phyloP scores from a whole-genome alignment of 2,329 filamentous ascomycete genomes.

The Xylariaceae sp. region DNA sequence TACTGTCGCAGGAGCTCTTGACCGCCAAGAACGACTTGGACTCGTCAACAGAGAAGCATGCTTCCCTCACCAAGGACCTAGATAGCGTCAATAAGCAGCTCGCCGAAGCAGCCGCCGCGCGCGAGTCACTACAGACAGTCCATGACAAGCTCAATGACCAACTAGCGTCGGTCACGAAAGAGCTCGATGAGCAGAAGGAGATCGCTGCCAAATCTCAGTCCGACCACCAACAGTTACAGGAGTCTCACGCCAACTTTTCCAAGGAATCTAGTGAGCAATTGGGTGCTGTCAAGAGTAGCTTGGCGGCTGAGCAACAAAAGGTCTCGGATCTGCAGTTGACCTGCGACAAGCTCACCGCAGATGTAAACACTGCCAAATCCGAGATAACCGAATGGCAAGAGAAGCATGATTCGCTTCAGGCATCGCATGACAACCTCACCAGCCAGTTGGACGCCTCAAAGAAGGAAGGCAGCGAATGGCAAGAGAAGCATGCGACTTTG shows the following conservation, averaged over 20 bases:
- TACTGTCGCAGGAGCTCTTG: conserved; percentile 31
- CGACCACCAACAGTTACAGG: conserved; percentile 15
- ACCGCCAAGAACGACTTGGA: conserved; percentile 32
- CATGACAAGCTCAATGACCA: conserved; percentile 24
- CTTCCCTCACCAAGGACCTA: conserved; percentile 32
- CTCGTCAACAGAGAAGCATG: conserved; percentile 33
- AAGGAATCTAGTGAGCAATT: conserved; percentile 23
- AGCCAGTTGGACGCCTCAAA: conserved; percentile 24
- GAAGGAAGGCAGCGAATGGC: conserved; percentile 18
- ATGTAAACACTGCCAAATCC: conserved; percentile 24
- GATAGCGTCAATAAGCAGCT: conserved; percentile 33
- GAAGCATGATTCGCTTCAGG: conserved; percentile 21
- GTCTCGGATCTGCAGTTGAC: conserved; percentile 24
- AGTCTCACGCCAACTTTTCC: conserved; percentile 7
- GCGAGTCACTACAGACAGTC: conserved; percentile 29
- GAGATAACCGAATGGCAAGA: conserved; percentile 20
- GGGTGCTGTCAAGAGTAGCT: conserved; percentile 17
- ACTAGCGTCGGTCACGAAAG: conserved; percentile 21
- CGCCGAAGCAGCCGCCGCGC: conserved; percentile 31
- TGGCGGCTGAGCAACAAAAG: conserved; percentile 30
- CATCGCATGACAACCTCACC: conserved; percentile 18
- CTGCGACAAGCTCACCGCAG: conserved; percentile 19
- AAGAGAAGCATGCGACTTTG: conserved; percentile 26
- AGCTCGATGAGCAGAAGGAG: conserved; percentile 21
- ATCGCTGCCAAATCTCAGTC: conserved; percentile 18